Percentiles rank a stretch among this genome's conserved stretches.
phyloP scores from a whole-genome alignment of 441 rosid genomes.

The Syzygium malaccense region DNA sequence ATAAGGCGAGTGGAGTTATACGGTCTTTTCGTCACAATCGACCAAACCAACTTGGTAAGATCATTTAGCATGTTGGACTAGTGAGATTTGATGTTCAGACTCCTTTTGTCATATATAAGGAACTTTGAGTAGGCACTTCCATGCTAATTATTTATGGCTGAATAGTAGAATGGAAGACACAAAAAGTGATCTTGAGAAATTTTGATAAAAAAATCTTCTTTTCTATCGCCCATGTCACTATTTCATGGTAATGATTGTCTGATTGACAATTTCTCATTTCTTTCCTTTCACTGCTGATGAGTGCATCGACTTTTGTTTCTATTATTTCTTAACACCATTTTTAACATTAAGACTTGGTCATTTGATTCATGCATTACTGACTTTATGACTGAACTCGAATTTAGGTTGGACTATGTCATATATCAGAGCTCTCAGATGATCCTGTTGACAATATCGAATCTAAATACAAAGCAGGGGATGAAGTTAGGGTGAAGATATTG shows the following conservation, averaged over 20 bases:
- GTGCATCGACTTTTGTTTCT: background rate
- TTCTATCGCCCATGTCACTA: background rate
- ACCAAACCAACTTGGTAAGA: constrained; percentile 63
- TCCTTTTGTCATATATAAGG: background rate
- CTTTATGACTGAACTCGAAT: background rate
- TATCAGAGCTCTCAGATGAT: constrained; percentile 70
- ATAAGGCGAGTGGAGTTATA: constrained; percentile 80
- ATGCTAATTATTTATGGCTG: background rate
- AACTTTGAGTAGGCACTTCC: background rate
- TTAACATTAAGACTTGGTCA: background rate
- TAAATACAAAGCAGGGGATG: constrained; percentile 70
- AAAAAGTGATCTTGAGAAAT: background rate
- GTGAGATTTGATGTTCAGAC: background rate
- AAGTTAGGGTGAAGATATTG: constrained; percentile 66
- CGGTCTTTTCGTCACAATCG: constrained; percentile 69
- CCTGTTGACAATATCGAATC: constrained; percentile 46
- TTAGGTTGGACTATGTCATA: constrained; percentile 94
- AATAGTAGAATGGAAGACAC: background rate
- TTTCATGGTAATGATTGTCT: background rate
- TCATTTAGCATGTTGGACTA: background rate
- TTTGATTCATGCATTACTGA: background rate
- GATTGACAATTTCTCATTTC: background rate
- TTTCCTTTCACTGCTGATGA: background rate
- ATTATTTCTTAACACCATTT: background rate
- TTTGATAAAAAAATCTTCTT: background rate